Base-by-base conservation (phyloP, 2,329 filamentous ascomycete species). In the Aspergillus latus region DNA sequence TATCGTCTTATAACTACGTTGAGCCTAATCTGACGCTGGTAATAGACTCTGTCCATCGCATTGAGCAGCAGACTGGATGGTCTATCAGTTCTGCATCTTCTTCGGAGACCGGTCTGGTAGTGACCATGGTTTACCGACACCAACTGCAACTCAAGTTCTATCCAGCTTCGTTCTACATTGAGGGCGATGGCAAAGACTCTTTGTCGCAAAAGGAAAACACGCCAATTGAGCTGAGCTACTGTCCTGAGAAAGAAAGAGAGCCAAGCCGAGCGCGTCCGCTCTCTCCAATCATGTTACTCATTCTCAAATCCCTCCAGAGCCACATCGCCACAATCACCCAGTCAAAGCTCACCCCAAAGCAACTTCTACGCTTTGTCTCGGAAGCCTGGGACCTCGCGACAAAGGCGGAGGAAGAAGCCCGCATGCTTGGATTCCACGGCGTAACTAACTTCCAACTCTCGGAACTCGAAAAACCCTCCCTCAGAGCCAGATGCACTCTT, bases 21-120 rank as follows among this genome's bases (percentile, higher is more conserved):
- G 11, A 43, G 13, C 30, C 21, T 8, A 36, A 21, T 21, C 37
- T 39, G 45, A 28, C 16, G 3, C 54, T 57, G 16, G 11, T 30
- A 44, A 43, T 11, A 74, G 72, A 61, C 44, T 73, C 74, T 16
- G 76, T 78, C 29, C 66, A 72, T 45, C 60, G 62, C 2, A 67
- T 78, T 36, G 74, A 79, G 62, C 61, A 64, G 28, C 67, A 74
- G 58, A 76, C 74, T 8, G 76, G 76, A n/a, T 79, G 77, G 77
- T 72, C 69, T 13, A 72, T 79, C 26, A 48, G 71, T 16, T 72
- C 73, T 2, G 76, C 73, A 21, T 67, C 67, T 26, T 57, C 59
- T 4, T 63, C 60, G 21, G 51, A 65, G 9, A 61, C 64, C 42
- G 72, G 72, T 5, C 70, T 74, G 9, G 57, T 67, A 21, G 62